phyloP scores from a whole-genome alignment of 805 yeast genomes.

The Debaryomyces tyrocola region DNA sequence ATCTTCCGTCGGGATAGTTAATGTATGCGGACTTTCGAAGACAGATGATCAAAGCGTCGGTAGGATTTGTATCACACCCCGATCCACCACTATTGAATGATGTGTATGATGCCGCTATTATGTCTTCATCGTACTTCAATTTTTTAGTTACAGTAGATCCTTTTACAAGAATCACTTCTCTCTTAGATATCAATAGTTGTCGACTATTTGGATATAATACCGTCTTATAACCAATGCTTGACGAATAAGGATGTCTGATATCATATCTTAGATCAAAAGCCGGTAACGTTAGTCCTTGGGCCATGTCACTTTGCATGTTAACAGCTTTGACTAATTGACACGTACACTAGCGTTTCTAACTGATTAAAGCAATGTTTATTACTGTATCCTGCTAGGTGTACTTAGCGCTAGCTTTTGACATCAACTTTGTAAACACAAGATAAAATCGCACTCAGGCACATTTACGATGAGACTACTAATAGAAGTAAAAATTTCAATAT shows the following conservation, averaged over 20 bases:
- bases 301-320: neutral
- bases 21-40: constrained; percentile 60
- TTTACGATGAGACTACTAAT: neutral
- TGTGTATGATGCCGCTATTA: constrained; percentile 64
- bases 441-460: neutral
- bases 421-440: neutral
- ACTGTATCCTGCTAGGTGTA: too few relatives aligned
- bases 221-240: constrained; percentile 15
- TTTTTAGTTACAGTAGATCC: constrained; percentile 49
- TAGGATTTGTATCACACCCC: constrained; percentile 1
- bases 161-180: constrained; percentile 47
- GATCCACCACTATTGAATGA: constrained; percentile 33
- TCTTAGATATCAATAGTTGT: constrained; percentile 34
- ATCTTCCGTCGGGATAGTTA: constrained; percentile 59
- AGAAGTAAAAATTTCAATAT: neutral
- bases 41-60: constrained; percentile 53
- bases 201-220: constrained; percentile 28
- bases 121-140: constrained; percentile 49
- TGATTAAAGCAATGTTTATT: too few relatives aligned
- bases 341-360: neutral
- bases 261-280: constrained; percentile 31
- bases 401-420: too few relatives aligned
- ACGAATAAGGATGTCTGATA: constrained; percentile 20
- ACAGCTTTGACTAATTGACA: neutral
- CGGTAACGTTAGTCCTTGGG: constrained; percentile 23